These are phyloP conservation scores for Nicotiana tomentosiformis DNA, from an alignment of 257 asterid genomes.

Conservation along the genomic window DNA sequence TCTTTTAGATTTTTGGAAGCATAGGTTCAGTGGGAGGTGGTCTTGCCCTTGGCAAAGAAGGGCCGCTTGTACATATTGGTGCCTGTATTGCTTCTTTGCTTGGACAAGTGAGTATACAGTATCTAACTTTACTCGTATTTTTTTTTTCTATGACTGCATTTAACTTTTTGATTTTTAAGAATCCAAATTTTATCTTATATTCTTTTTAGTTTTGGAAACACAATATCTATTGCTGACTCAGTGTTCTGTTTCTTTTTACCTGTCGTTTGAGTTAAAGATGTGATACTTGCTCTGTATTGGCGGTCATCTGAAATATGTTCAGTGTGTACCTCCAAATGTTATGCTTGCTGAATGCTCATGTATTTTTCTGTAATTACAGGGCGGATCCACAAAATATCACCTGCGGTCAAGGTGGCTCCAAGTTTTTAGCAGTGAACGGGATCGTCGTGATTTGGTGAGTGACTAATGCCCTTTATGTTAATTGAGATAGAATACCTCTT, in stretches of 20 bases:
- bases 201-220: background rate
- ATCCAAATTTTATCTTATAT: background rate
- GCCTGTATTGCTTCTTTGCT: constrained; percentile 98
- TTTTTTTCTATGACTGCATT: background rate
- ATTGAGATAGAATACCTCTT: background rate
- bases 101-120: constrained; percentile 72
- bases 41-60: constrained; percentile 98
- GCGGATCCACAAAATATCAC: constrained; percentile 97
- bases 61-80: constrained; percentile 98
- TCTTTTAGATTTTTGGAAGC: constrained; percentile 85
- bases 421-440: constrained; percentile 87
- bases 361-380: constrained; percentile 39
- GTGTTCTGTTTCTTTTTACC: background rate
- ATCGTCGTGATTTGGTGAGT: constrained; percentile 99
- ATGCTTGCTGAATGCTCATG: background rate
- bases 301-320: background rate
- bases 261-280: background rate
- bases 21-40: constrained; percentile 99
- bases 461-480: background rate
- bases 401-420: constrained; percentile 90
- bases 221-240: background rate
- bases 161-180: background rate
- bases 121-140: background rate
- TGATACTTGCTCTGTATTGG: background rate
- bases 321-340: background rate